These are phyloP conservation scores for Populus deltoides DNA, from an alignment of 345 rosid genomes.

Conservation along the genomic window DNA sequence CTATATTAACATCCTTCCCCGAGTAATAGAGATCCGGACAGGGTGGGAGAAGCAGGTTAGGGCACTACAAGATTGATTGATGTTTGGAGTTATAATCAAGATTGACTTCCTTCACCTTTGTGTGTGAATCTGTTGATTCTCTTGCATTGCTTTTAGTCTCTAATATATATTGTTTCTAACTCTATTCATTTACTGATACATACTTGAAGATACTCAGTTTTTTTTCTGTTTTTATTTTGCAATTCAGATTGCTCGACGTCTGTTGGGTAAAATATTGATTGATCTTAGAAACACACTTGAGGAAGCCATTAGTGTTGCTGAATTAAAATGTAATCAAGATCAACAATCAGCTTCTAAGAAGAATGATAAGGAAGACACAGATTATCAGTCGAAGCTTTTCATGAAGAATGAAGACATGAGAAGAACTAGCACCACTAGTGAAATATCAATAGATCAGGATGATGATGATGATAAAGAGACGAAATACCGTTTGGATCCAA, in stretches of 20 bases:
- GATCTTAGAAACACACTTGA: constrained; percentile 96
- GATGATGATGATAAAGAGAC: constrained; percentile 95
- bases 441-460: constrained; percentile 61
- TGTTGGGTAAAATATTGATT: constrained; percentile 94
- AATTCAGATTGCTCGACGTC: constrained; percentile 81
- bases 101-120: background rate
- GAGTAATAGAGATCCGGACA: background rate
- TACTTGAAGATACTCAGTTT: background rate
- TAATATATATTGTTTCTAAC: background rate
- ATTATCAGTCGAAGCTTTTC: constrained; percentile 48
- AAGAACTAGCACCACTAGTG: constrained; percentile 59
- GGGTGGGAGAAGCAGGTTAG: background rate
- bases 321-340: constrained; percentile 70
- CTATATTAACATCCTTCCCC: background rate
- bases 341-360: constrained; percentile 41
- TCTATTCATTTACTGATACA: background rate
- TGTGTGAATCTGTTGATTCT: background rate
- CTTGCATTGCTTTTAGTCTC: background rate
- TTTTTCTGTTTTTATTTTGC: background rate
- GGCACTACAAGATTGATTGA: background rate
- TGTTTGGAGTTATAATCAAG: background rate
- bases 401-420: constrained; percentile 59
- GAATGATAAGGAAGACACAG: constrained; percentile 51
- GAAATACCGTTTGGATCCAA: constrained; percentile 95
- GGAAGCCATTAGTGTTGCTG: constrained; percentile 93